These are phyloP conservation scores for Ambrosia hybrid DNA, from an alignment of 140 eudicot genomes.

Conservation along the genomic window DNA sequence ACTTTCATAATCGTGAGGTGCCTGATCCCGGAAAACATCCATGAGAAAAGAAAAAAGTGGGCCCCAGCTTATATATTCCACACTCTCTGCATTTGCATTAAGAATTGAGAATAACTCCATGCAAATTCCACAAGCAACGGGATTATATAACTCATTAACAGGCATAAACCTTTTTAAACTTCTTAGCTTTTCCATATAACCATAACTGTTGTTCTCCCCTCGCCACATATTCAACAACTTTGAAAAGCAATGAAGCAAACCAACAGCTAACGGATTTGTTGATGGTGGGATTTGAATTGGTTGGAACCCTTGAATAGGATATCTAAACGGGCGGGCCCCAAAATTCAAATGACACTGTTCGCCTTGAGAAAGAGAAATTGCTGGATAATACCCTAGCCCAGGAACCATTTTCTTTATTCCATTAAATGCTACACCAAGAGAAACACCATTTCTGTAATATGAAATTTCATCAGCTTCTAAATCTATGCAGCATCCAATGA, in stretches of 20 bases:
- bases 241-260: conserved; percentile 69
- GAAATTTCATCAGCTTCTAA: conserved; percentile 70
- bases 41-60: conserved; percentile 71
- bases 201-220: conserved; percentile 52
- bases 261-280: conserved; percentile 37
- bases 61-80: conserved; percentile 84
- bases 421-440: conserved; percentile 86
- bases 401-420: conserved; percentile 93
- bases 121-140: conserved; percentile 81
- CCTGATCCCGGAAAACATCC: conserved; percentile 63
- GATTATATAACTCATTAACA: conserved; percentile 58
- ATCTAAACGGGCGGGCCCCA: conserved; percentile 76
- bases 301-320: conserved; percentile 74
- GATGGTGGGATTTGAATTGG: conserved; percentile 82
- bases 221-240: conserved; percentile 74
- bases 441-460: conserved; percentile 76
- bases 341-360: conserved; percentile 90
- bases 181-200: conserved; percentile 63
- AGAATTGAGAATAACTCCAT: conserved; percentile 63
- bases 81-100: conserved; percentile 49
- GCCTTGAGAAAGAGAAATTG: conserved; percentile 93
- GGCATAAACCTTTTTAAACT: conserved; percentile 82
- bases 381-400: conserved; percentile 94
- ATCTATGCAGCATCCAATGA: conserved; percentile 96
- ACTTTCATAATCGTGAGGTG: conserved; percentile 81